Evolutionary conservation across 2,329 filamentous ascomycete species (phyloP).

Genomic region (Diaporthe nobilis): DNA sequence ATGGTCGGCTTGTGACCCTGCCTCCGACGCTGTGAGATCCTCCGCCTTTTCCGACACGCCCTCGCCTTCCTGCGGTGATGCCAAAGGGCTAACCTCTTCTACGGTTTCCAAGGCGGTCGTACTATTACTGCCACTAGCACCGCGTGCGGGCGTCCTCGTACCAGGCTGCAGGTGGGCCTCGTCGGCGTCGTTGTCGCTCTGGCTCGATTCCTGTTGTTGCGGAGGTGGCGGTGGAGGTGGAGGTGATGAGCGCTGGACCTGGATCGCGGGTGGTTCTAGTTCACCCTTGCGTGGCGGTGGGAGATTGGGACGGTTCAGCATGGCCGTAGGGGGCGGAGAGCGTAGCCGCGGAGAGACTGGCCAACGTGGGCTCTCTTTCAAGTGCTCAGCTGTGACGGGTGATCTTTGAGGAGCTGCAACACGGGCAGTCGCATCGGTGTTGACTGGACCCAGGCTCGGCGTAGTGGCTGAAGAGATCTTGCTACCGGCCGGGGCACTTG

Average conservation of each 20-base stretch:
- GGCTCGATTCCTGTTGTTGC: conserved; percentile 55
- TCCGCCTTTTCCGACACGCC: conserved; percentile 62
- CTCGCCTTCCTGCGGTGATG: conserved; percentile 70
- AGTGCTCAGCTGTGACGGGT: conserved; percentile 60
- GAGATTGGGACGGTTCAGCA: conserved; percentile 61
- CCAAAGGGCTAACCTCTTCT: conserved; percentile 86
- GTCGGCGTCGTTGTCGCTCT: conserved; percentile 67
- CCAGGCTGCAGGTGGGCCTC: conserved; percentile 65
- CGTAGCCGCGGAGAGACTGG: conserved; percentile 82
- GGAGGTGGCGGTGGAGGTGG: conserved; percentile 60
- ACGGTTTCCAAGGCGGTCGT: conserved; percentile 86
- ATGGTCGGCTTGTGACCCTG: conserved; percentile 58
- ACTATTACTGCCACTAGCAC: conserved; percentile 61
- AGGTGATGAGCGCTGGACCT: conserved; percentile 63
- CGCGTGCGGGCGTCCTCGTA: conserved; percentile 72
- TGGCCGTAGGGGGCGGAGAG: conserved; percentile 75
- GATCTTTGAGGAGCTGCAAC: conserved; percentile 76
- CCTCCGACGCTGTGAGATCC: conserved; percentile 62
- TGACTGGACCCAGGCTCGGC: conserved; percentile 73
- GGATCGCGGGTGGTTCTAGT: conserved; percentile 66
- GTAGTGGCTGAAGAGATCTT: conserved; percentile 78
- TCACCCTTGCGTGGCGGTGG: conserved; percentile 63
- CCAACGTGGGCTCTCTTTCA: conserved; percentile 77
- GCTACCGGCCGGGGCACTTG: conserved; percentile 74
- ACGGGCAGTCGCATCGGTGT: conserved; percentile 73